phyloP scores from a whole-genome alignment of 139 green algal species.

The Auxenochlorella pyrenoidosa region DNA sequence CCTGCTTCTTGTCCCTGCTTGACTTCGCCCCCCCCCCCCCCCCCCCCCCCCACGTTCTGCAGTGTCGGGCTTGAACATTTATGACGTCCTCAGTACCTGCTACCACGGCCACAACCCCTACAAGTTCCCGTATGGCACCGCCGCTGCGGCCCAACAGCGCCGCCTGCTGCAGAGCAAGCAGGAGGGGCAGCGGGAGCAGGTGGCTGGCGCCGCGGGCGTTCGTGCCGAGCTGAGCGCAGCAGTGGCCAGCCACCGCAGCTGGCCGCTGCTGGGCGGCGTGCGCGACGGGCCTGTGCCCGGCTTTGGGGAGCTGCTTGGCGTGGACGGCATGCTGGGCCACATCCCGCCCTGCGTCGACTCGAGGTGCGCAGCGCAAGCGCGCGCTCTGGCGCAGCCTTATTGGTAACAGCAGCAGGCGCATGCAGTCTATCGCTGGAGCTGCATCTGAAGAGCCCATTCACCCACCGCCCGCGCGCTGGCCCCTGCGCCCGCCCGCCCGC shows the following conservation, averaged over 20 bases:
- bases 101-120: slow-evolving; percentile 43
- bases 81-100: slow-evolving; percentile 66
- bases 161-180: not conserved
- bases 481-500: too few species aligned
- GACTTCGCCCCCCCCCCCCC: not conserved
- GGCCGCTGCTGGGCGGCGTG: slow-evolving; percentile 59
- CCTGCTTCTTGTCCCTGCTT: not conserved
- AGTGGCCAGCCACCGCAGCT: slow-evolving; percentile 21
- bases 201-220: not conserved
- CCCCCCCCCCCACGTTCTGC: not conserved
- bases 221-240: not conserved
- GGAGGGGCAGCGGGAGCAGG: not conserved
- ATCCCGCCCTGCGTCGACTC: slow-evolving; percentile 64
- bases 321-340: slow-evolving; percentile 35
- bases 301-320: slow-evolving; percentile 52
- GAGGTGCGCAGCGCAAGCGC: slow-evolving; percentile 17
- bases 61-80: slow-evolving; percentile 60
- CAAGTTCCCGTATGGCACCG: not conserved
- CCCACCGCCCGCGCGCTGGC: too few species aligned
- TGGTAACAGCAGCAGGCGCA: not conserved
- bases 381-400: too few species aligned
- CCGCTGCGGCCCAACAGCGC: not conserved
- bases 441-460: too few species aligned
- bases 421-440: too few species aligned
- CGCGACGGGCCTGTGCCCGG: slow-evolving; percentile 46